Evolutionary conservation across 352 stramenopile genomes (phyloP), one percentile per base, ranked within the genome.

Genomic region (Globisporangium solare): DNA sequence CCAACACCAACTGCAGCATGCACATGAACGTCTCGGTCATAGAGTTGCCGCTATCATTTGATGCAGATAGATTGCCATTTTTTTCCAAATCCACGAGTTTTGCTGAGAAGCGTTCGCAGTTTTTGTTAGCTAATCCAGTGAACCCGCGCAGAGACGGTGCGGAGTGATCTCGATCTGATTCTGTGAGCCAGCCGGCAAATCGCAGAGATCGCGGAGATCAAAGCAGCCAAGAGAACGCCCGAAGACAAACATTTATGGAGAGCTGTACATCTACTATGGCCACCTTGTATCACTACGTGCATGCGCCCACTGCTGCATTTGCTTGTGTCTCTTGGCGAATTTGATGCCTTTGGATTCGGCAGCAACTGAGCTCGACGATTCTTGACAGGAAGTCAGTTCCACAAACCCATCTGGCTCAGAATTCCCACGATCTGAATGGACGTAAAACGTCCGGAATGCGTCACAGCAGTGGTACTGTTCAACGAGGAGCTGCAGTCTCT

Each of bases 391-490:
- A 35, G 51, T 48, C 51, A 22, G 51, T 37, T 55, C 27, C 5
- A 6, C 27, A 35, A 35, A 10, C 27, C 27, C 27, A 35, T 3
- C 27, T 35, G 27, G 27, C 27, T 35, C 27, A 10, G 24, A 27
- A 27, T 27, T 27, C 24, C 2, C 24, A 27, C 24, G 20, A 12
- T 17, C n/a, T 22, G 17, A 13, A 17, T 22, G 20, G 41, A 31
- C 51, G 39, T 48, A 56, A 46, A 56, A 56, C 32, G 22, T 40
- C 18, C 40, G 22, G 15, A 20, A 59, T 52, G 6, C 17, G 43
- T 59, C 54, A 59, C 21, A 17, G 46, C 21, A 59, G 54, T 59
- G 43, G 54, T 42, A 59, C 42, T 59, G 54, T 47, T 35, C 24
- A 51, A 43, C 42, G 24, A 35, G 15, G 20, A 32, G 46, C 39